Evolutionary conservation across 2,329 filamentous ascomycete genomes (phyloP).

Genomic region (Aspergillus aculeatus): DNA sequence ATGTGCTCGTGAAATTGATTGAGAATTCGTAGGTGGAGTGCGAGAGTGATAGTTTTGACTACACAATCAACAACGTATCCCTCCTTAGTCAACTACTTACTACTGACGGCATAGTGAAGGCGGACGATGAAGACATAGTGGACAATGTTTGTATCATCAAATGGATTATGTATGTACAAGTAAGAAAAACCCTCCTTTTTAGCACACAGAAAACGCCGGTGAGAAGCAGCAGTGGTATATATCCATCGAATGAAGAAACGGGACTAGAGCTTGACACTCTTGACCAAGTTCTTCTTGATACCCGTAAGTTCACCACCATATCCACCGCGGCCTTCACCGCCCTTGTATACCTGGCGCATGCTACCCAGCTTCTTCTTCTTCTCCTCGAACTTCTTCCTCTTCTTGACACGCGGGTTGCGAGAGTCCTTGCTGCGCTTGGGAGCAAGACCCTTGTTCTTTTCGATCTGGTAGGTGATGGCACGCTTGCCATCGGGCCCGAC

Average conservation of each 20-base stretch:
- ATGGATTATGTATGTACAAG: constrained; percentile 26
- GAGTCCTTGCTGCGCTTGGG: constrained; percentile 91
- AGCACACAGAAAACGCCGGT: constrained; percentile 20
- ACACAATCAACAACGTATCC: too few species aligned
- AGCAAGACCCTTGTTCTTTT: constrained; percentile 95
- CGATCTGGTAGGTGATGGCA: constrained; percentile 87
- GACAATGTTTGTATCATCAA: constrained; percentile 14
- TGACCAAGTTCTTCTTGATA: constrained; percentile 91
- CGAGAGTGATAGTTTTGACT: not conserved
- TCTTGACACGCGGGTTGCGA: constrained; percentile 94
- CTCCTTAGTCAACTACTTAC: too few species aligned
- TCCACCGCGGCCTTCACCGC: constrained; percentile 76
- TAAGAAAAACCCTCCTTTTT: constrained; percentile 19
- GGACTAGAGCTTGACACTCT: constrained; percentile 81
- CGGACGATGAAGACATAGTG: not conserved
- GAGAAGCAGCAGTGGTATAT: constrained; percentile 9
- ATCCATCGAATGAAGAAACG: constrained; percentile 10
- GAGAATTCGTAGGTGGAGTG: not conserved
- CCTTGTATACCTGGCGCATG: constrained; percentile 82
- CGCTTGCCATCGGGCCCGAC: constrained; percentile 83
- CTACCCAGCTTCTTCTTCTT: constrained; percentile 96
- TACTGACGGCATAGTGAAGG: too few species aligned
- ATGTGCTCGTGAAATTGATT: constrained; percentile 13
- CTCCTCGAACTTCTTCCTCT: constrained; percentile 91
- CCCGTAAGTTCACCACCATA: constrained; percentile 91